Evolutionary conservation across 441 rosid genomes (phyloP), one percentile per base, ranked within the genome.

Genomic region (Flueggea neowawraea): DNA sequence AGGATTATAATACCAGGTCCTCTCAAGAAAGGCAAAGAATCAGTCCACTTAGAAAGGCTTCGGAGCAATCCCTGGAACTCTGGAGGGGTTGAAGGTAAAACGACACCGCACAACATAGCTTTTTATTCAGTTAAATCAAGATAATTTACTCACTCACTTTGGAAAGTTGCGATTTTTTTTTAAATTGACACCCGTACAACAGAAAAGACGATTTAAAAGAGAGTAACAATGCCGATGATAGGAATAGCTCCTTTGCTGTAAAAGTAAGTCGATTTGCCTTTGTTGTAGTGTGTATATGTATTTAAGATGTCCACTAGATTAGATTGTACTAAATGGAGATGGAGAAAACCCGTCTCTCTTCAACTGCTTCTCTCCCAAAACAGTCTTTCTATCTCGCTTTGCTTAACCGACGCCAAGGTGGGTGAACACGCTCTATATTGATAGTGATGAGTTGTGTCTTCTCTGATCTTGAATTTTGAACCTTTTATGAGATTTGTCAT

Each of bases 41-140:
- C 86, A 82, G 65, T 93, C 90, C 63, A 83, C 89, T 2, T 90
- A 97, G 97, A 93, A 82, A 73, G 98, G 98, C 2, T 88, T 90
- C 64, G 74, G 66, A 1, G 97, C 95, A 63, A 88, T 93, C 64
- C 95, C 93, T n/a, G 68, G 58, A 43, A 87, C 97, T 28, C 66
- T 94, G 28, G 75, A 82, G 48, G 82, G 78, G 70, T 73, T 90
- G 2, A 83, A 85, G 84, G 97, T 88, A 50, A 58, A 16, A 0
- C 16, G 10, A 41, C 10, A 47, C n/a, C 47, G 44, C 44, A 43
- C 43, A 16, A 33, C n/a, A n/a, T n/a, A n/a, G n/a, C n/a, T n/a
- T n/a, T n/a, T n/a, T n/a, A n/a, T n/a, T n/a, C n/a, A n/a, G n/a
- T n/a, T n/a, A n/a, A n/a, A n/a, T n/a, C n/a, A n/a, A n/a, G n/a